Conservation (phyloP, 345 rosid genomes). For the Schrenkiella parvula region DNA sequence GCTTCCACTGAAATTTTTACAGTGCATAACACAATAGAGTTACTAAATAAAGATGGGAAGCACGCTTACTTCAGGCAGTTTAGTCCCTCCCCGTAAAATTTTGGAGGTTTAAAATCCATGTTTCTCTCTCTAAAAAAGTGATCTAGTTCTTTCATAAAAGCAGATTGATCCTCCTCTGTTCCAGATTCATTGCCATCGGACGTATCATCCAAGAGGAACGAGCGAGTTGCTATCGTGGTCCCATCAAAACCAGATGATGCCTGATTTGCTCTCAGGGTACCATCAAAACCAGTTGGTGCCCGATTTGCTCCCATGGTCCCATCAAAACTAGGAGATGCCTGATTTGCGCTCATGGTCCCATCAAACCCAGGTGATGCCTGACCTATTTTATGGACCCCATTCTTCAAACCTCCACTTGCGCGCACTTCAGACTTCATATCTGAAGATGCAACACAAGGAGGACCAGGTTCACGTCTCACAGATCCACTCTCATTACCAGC, state of each 20-base stretch:
- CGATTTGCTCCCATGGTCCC: conserved; percentile 34
- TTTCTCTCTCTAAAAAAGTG: conserved; percentile 47
- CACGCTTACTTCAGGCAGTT: conserved; percentile 74
- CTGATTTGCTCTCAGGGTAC: conserved; percentile 32
- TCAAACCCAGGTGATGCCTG: conserved; percentile 23
- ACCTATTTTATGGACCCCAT: conserved; percentile 31
- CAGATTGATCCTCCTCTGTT: conserved; percentile 63
- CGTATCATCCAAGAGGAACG: conserved; percentile 43
- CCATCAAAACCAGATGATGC: conserved; percentile 32
- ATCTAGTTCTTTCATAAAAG: conserved; percentile 77
- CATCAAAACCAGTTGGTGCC: conserved; percentile 28
- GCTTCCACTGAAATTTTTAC: conserved; percentile 8
- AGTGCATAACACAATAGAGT: neutral
- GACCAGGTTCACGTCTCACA: conserved; percentile 21
- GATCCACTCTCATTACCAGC: conserved; percentile 24
- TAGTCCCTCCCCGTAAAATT: conserved; percentile 79
- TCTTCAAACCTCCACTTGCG: conserved; percentile 30
- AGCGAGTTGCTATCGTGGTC: conserved; percentile 32
- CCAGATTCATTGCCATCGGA: conserved; percentile 56
- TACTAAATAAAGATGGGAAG: conserved; percentile 1
- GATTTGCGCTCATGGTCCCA: conserved; percentile 36
- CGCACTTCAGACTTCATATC: conserved; percentile 34
- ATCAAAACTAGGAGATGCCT: conserved; percentile 24
- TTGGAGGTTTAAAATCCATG: conserved; percentile 79
- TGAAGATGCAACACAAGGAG: conserved; percentile 36